Evolutionary conservation across 2,329 filamentous ascomycete genomes (phyloP), one percentile per base, ranked within the genome.

Genomic region (Talaromyces piceae): DNA sequence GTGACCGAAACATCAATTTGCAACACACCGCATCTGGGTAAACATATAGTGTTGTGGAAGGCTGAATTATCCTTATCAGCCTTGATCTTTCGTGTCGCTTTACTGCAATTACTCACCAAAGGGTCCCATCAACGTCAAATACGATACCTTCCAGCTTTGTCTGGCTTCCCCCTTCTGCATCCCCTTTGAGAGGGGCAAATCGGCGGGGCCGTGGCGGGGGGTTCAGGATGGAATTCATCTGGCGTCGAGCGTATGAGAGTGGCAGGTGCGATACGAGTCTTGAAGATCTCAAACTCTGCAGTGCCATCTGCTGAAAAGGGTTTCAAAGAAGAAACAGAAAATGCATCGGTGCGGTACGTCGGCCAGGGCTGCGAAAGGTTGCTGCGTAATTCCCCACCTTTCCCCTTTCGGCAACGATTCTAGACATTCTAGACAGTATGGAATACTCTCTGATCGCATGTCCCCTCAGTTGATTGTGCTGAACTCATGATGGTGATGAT

Each of bases 41-140:
- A 97, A 97, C 91, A 97, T 98, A 78, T 95, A 88, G 60, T 87
- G 93, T 70, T 97, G 91, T 0, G 91, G 91, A 52, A 91, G 74
- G 66, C 90, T 95, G 13, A 43, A 18, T 11, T 3, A n/a, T 16
- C 18, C 7, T 8, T 12, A 37, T 27, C 13, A 49, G 43, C 20
- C 5, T 6, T n/a, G 16, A 16, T 37, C n/a, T 16, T 30, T 20
- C 20, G 9, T 45, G 2, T 33, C 16, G 1, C 12, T 39, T 20
- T 16, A 23, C 23, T 3, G 9, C 18, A 49, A 23, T 33, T 41
- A 59, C 83, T 72, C 71, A 94, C 91, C 86, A 96, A 54, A 97
- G 71, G 22, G 91, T 98, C 3, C 91, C 91, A 68, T 98, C 91
- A 56, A 98, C 88, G 71, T 98, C 91, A 70, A 97, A 97, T 12